These are phyloP conservation scores for Acanthamoeba quina DNA, from an alignment of 208 protist genomes.

Conservation along the genomic window DNA sequence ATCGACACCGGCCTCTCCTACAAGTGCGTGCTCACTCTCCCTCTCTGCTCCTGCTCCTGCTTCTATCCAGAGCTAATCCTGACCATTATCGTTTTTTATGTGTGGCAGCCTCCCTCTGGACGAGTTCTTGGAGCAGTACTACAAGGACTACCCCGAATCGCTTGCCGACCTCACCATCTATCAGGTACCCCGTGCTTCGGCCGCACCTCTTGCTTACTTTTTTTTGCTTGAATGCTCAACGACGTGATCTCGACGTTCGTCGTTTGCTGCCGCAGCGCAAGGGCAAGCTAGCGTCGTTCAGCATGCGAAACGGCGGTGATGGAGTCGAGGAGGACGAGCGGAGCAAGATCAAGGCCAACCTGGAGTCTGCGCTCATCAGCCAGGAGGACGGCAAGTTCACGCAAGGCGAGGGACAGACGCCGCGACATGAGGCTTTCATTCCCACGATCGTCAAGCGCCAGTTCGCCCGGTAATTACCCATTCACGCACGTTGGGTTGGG, in stretches of 20 bases:
- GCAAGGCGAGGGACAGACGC: neutral
- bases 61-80: neutral
- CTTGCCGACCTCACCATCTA: slow-evolving; percentile 56
- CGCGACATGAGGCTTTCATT: slow-evolving; percentile 27
- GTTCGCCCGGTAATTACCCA: neutral
- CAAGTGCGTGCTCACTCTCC: neutral
- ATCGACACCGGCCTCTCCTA: slow-evolving; percentile 12
- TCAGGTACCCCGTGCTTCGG: neutral
- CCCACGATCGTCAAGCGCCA: slow-evolving; percentile 49
- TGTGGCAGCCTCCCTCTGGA: slow-evolving; percentile 18
- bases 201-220: too few species aligned
- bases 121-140: slow-evolving; percentile 57
- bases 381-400: slow-evolving; percentile 47
- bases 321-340: neutral
- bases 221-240: too few species aligned
- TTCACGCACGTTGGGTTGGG: neutral
- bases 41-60: neutral
- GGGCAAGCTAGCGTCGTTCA: slow-evolving; percentile 59
- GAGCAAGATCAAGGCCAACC: slow-evolving; percentile 40
- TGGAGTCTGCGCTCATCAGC: slow-evolving; percentile 23
- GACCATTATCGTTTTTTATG: neutral
- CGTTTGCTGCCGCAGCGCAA: neutral
- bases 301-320: slow-evolving; percentile 18
- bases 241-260: neutral
- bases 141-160: slow-evolving; percentile 53